Evolutionary conservation across 2,329 filamentous ascomycete genomes (phyloP).

Genomic region (Knufia petricola): DNA sequence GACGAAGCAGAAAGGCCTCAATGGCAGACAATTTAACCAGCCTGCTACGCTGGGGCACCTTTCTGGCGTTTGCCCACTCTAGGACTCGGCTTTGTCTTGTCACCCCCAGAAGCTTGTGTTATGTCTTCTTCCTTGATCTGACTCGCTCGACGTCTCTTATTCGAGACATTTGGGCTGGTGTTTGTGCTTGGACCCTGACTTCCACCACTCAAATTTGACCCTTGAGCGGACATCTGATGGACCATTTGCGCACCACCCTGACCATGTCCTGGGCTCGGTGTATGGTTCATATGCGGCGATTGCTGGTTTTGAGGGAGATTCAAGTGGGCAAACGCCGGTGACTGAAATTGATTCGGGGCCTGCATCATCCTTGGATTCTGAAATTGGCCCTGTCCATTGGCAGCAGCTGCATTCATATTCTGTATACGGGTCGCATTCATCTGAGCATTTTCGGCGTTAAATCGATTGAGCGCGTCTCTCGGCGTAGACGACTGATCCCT

Average conservation of each 20-base stretch:
- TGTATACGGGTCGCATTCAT: constrained; percentile 23
- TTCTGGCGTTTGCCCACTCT: constrained; percentile 40
- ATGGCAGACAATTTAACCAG: not conserved
- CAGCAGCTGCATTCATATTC: constrained; percentile 17
- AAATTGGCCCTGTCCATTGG: constrained; percentile 21
- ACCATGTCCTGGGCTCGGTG: constrained; percentile 37
- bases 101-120: constrained; percentile 41
- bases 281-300: constrained; percentile 43
- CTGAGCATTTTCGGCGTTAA: constrained; percentile 38
- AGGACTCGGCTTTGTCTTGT: constrained; percentile 40
- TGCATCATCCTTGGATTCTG: constrained; percentile 35
- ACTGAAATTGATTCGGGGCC: constrained; percentile 46
- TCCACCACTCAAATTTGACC: constrained; percentile 45
- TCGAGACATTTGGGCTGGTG: constrained; percentile 51
- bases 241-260: constrained; percentile 44
- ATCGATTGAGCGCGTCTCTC: constrained; percentile 44
- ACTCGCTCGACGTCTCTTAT: constrained; percentile 50
- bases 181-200: constrained; percentile 46
- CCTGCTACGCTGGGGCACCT: constrained; percentile 21
- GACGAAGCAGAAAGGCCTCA: too few relatives aligned
- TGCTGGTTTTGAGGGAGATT: constrained; percentile 39
- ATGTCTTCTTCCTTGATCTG: constrained; percentile 48
- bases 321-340: constrained; percentile 48
- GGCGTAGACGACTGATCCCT: constrained; percentile 44
- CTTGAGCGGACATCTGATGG: constrained; percentile 47